Evolutionary conservation across 306 rosid species (phyloP), one percentile per base, ranked within the genome.

Genomic region (Cotoneaster glaucophyllus): DNA sequence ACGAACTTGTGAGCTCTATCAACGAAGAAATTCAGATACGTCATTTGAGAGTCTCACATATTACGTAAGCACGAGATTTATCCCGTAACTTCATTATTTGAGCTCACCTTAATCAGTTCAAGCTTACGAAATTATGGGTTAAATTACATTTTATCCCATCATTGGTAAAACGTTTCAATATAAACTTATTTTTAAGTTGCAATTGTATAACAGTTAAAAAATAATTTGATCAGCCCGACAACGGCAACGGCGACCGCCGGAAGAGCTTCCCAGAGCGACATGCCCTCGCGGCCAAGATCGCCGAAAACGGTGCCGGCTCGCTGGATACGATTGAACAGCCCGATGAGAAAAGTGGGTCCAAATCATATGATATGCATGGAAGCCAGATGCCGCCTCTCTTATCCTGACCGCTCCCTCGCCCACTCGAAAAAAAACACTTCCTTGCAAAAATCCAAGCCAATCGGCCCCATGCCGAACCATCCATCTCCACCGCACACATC

Each of bases 201-300:
- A 6, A 34, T 6, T 32, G 6, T 32, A 32, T 32, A 5, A 5
- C 2, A 7, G 37, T 5, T 5, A 32, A 32, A 32, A 32, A 32
- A 32, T 34, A 5, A 0, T 34, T 6, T 34, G 0, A 34, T 8
- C 39, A 34, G 39, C 39, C 8, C 0, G 8, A 34, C 8, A 34
- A 34, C 99, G 25, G 92, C 99, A 68, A 95, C 98, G 26, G 99
- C 99, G 28, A 92, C 99, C 25, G 99, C 83, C 71, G 98, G 99
- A 84, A 95, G 99, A 85, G 99, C 99, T 87, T 95, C 99, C 97
- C 98, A 95, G 26, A 92, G 97, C 29, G 99, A 95, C 88, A 96
- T 80, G 45, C 98, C 99, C 83, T 96, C 97, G 52, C 99, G 98
- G 34, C 99, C 99, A 78, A 92, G 83, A 68, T 95, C 99, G 2